Evolutionary conservation across 352 stramenopile genomes (phyloP), one percentile per base, ranked within the genome.

Genomic region (Aphanomyces invadans): DNA sequence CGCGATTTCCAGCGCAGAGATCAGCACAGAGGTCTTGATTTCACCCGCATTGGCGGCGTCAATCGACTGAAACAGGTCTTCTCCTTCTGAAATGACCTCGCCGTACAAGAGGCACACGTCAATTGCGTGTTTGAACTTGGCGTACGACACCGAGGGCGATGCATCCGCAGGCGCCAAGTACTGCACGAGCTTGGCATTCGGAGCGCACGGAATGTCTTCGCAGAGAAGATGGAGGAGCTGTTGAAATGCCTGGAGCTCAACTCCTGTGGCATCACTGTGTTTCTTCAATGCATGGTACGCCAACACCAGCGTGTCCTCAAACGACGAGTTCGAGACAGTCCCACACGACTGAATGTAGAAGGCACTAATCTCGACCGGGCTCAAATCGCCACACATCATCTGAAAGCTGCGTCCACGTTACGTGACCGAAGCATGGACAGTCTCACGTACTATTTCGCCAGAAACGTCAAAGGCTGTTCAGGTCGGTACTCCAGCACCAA

Each of bases 31-130:
- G 28, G 33, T 28, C 39, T 64, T 64, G 29, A 64, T n/a, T 31
- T 64, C 36, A 15, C 55, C 55, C 11, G 55, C 38, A 7, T 28
- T 33, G 36, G 31, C 55, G 17, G 33, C 46, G 2, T 64, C 55
- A n/a, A 64, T 52, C 4, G 55, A 51, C 32, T 51, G 55, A 21
- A 64, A 64, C 32, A 64, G 33, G 39, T 64, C 55, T 52, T 64
- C 55, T 5, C 32, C 55, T 64, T 64, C 32, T 1, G 55, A 64
- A 10, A 31, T 51, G 9, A 29, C 38, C 23, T 46, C 55, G n/a
- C 38, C 55, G 33, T 64, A 64, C 11, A 51, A 51, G n/a, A 64
- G 19, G 15, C 31, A 64, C 10, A 64, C 32, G n/a, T 64, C 55
- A 1, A 64, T 52, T 2, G 55, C 55, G 21, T 64, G 31, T 23